phyloP scores from a whole-genome alignment of 371 early-diverging fungal species.

The Haplosporangium sp. region DNA sequence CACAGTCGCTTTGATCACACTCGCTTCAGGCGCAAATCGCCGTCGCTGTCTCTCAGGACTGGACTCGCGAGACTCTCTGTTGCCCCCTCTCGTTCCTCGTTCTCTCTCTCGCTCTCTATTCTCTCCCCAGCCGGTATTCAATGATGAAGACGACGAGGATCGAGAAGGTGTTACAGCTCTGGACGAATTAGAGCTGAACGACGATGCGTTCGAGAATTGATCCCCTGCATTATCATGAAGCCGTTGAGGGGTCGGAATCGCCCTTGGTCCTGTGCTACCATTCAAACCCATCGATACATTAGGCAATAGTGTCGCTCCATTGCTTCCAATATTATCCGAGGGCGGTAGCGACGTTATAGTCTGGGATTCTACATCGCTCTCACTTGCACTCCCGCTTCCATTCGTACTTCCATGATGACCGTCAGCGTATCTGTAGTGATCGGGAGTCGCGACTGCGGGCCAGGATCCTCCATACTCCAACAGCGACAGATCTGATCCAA shows the following conservation, averaged over 20 bases:
- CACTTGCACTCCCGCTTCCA: constrained; percentile 15
- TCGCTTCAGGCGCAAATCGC: constrained; percentile 46
- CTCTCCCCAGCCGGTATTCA: constrained; percentile 35
- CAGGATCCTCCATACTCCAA: constrained; percentile 7
- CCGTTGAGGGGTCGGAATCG: constrained; percentile 21
- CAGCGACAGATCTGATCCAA: constrained; percentile 9
- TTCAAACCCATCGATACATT: constrained; percentile 7
- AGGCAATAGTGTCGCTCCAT: constrained; percentile 12
- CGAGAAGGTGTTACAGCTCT: constrained; percentile 36
- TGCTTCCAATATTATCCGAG: not conserved
- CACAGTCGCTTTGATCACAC: constrained; percentile 42
- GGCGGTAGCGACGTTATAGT: constrained; percentile 30
- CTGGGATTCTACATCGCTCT: constrained; percentile 36
- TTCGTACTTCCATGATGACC: constrained; percentile 1
- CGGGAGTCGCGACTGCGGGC: constrained; percentile 8
- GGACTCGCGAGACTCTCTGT: constrained; percentile 24
- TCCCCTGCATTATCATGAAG: not conserved
- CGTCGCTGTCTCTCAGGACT: constrained; percentile 46
- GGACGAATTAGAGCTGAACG: constrained; percentile 35
- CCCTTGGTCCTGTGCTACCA: constrained; percentile 13
- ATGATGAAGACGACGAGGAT: constrained; percentile 47
- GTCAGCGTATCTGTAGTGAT: constrained; percentile 7
- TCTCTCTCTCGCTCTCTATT: constrained; percentile 1
- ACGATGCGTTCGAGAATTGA: constrained; percentile 30
- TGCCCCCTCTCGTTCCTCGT: not conserved